Conservation (phyloP, 192 early-diverging fungal species). For the Dissophora globulifera region DNA sequence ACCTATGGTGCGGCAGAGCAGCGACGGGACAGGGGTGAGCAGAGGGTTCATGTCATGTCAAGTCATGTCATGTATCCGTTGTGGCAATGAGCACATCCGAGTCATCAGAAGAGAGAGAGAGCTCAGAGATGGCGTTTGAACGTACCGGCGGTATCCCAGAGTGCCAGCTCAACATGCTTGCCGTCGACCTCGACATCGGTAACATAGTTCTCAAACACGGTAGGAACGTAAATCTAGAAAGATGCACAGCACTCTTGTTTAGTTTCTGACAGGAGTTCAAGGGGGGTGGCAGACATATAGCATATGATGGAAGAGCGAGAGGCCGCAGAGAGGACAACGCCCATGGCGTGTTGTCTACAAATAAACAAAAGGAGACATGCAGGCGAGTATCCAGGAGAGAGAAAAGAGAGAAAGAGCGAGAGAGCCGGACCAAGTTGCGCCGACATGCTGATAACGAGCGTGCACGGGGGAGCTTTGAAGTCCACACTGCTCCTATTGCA, state of each 20-base stretch:
- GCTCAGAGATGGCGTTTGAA: neutral
- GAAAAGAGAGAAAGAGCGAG: neutral
- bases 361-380: neutral
- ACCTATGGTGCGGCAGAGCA: conserved; percentile 54
- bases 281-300: neutral
- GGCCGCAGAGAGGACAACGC: too few relatives aligned
- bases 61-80: too few relatives aligned
- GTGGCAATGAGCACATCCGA: too few relatives aligned
- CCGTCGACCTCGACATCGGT: conserved; percentile 76
- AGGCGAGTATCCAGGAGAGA: conserved; percentile 6
- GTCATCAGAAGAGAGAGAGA: too few relatives aligned
- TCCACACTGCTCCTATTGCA: conserved; percentile 1
- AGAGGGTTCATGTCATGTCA: too few relatives aligned
- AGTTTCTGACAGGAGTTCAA: neutral
- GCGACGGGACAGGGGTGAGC: neutral
- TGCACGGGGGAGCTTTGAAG: neutral
- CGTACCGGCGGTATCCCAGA: conserved; percentile 84
- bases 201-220: conserved; percentile 83
- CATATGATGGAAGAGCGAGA: too few relatives aligned
- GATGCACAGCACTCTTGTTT: neutral
- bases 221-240: conserved; percentile 74
- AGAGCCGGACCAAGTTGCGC: neutral
- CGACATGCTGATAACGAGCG: neutral
- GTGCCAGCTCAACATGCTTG: conserved; percentile 73
- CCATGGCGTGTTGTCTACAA: neutral